A percentile compares a stretch with the other conserved stretches of the same genome.
Conservation (phyloP, 352 stramenopile species). For the Phytophthora sansomeana region DNA sequence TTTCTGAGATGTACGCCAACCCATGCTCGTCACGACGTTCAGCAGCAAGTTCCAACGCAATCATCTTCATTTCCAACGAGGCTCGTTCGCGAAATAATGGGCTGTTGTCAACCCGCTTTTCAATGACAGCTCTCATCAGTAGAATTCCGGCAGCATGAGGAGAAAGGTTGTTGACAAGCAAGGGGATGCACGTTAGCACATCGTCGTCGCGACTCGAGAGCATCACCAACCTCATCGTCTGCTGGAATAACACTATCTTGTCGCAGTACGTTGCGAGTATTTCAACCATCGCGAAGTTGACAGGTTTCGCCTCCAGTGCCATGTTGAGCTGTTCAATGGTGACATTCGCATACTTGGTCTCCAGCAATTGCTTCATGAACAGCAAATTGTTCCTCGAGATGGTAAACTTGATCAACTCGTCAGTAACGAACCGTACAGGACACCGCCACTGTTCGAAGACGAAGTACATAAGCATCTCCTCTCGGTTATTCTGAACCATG, state of each 20-base stretch:
- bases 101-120: not conserved
- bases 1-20: not conserved
- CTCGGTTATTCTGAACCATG: not conserved
- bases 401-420: not conserved
- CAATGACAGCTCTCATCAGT: not conserved
- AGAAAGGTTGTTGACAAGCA: not conserved
- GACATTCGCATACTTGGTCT: not conserved
- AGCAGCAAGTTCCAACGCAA: not conserved
- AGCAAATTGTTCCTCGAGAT: not conserved
- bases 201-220: not conserved
- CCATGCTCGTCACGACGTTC: not conserved
- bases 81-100: not conserved
- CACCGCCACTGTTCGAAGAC: not conserved
- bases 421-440: not conserved
- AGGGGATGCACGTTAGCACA: too few species aligned
- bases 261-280: not conserved
- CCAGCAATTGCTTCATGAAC: not conserved
- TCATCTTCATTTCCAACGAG: not conserved
- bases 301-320: not conserved
- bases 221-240: not conserved
- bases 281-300: not conserved
- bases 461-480: not conserved
- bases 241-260: not conserved
- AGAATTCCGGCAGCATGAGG: not conserved
- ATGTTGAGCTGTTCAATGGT: not conserved